These are phyloP conservation scores for Globisporangium paddicum DNA, from an alignment of 352 stramenopile genomes.

Conservation along the genomic window DNA sequence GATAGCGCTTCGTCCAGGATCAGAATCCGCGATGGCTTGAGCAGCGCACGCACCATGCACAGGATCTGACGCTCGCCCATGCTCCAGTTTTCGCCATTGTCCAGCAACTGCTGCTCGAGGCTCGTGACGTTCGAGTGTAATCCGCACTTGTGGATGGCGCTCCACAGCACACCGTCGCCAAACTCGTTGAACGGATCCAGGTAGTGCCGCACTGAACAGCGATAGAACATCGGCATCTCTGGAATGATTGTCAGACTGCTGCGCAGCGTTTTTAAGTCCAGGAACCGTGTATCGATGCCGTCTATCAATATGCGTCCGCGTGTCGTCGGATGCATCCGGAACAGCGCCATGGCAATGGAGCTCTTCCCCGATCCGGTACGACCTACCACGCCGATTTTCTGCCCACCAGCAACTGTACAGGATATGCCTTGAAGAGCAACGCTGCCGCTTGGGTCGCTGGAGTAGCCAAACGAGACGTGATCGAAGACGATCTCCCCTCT, in stretches of 20 bases:
- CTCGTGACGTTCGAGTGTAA: slow-evolving; percentile 16
- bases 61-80: slow-evolving; percentile 91
- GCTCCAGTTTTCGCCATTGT: slow-evolving; percentile 87
- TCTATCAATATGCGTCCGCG: slow-evolving; percentile 85
- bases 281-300: slow-evolving; percentile 64
- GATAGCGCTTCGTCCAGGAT: slow-evolving; percentile 81
- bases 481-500: slow-evolving; percentile 31
- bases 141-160: slow-evolving; percentile 31
- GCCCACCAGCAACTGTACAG: slow-evolving; percentile 29
- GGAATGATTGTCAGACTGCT: slow-evolving; percentile 72
- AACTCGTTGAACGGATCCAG: slow-evolving; percentile 88
- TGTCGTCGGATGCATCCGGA: slow-evolving; percentile 33
- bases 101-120: neutral
- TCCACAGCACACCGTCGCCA: slow-evolving; percentile 44
- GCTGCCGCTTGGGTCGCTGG: slow-evolving; percentile 5
- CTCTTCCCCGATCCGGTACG: slow-evolving; percentile 59
- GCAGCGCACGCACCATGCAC: slow-evolving; percentile 65
- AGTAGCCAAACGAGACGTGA: slow-evolving; percentile 27
- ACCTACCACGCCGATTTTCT: slow-evolving; percentile 50
- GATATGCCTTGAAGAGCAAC: slow-evolving; percentile 34
- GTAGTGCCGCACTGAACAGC: slow-evolving; percentile 86
- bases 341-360: slow-evolving; percentile 47
- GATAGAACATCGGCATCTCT: slow-evolving; percentile 89
- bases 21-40: slow-evolving; percentile 85
- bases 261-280: slow-evolving; percentile 28